Evolutionary conservation across 2,329 filamentous ascomycete genomes (phyloP).

Genomic region (Fusarium hostae): DNA sequence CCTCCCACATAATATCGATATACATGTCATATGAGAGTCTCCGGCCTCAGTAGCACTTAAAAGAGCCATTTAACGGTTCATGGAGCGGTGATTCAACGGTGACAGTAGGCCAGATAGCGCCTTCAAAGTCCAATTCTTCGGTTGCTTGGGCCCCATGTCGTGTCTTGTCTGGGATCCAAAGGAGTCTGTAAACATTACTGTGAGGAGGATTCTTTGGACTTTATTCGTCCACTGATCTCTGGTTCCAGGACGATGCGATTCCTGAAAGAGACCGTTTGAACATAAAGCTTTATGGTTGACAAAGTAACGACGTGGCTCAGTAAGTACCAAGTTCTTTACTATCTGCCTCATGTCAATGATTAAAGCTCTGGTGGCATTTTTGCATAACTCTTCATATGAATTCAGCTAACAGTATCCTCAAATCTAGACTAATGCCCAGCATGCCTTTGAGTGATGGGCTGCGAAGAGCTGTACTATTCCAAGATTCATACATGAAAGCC

Average conservation of each 20-base stretch:
- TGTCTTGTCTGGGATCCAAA: rapidly evolving
- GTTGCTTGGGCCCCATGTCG: background rate
- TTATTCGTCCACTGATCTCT: rapidly evolving
- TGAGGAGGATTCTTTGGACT: rapidly evolving
- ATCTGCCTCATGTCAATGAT: too few relatives aligned
- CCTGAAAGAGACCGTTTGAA: rapidly evolving
- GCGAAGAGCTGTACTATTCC: background rate
- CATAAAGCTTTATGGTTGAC: too few relatives aligned
- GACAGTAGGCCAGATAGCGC: background rate
- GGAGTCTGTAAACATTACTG: rapidly evolving
- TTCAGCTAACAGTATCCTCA: too few relatives aligned
- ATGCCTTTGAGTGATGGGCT: background rate
- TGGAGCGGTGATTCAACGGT: rapidly evolving
- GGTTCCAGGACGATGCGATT: rapidly evolving
- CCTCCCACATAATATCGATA: too few relatives aligned
- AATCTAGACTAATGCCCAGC: background rate
- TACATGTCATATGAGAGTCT: too few relatives aligned
- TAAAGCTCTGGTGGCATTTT: too few relatives aligned
- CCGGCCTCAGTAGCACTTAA: rapidly evolving
- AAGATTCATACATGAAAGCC: background rate
- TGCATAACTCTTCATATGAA: too few relatives aligned
- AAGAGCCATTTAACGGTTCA: rapidly evolving
- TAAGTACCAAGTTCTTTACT: too few relatives aligned
- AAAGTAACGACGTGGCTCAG: too few relatives aligned
- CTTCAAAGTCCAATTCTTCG: background rate